These are phyloP conservation scores for Pestalotiopsis fici DNA, from an alignment of 2,329 filamentous ascomycete species.

Conservation along the genomic window DNA sequence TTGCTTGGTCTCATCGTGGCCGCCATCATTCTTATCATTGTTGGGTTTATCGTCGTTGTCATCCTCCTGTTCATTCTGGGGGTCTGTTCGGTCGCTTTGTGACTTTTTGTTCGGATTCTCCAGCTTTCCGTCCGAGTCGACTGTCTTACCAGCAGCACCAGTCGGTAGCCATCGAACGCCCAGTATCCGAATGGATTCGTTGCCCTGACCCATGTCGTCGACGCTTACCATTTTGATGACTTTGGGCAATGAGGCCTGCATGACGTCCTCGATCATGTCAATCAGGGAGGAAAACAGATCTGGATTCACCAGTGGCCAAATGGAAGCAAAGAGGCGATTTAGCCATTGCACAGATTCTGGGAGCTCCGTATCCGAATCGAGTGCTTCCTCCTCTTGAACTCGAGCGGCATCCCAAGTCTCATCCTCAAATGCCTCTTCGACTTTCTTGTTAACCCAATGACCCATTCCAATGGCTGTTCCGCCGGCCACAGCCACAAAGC, in stretches of 20 bases:
- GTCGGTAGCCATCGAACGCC: constrained; percentile 74
- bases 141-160: constrained; percentile 65
- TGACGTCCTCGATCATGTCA: constrained; percentile 76
- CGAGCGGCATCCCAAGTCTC: constrained; percentile 69
- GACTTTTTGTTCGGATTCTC: constrained; percentile 38
- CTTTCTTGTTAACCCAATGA: constrained; percentile 62
- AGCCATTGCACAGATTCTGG: constrained; percentile 73
- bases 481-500: constrained; percentile 27
- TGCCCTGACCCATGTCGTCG: constrained; percentile 76
- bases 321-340: constrained; percentile 65
- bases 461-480: constrained; percentile 46
- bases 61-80: constrained; percentile 31
- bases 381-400: constrained; percentile 47
- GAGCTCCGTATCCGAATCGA: constrained; percentile 44
- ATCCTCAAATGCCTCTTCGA: constrained; percentile 65
- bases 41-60: constrained; percentile 23
- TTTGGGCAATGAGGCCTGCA: constrained; percentile 74
- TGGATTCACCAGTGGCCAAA: constrained; percentile 77
- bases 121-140: constrained; percentile 60
- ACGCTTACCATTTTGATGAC: constrained; percentile 74
- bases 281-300: constrained; percentile 70
- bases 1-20: constrained; percentile 30
- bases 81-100: constrained; percentile 51
- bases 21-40: constrained; percentile 30
- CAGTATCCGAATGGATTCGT: constrained; percentile 68